Base-by-base conservation (phyloP, 768 basidiomycete genomes). In the Sporobolomyces pararoseus region DNA sequence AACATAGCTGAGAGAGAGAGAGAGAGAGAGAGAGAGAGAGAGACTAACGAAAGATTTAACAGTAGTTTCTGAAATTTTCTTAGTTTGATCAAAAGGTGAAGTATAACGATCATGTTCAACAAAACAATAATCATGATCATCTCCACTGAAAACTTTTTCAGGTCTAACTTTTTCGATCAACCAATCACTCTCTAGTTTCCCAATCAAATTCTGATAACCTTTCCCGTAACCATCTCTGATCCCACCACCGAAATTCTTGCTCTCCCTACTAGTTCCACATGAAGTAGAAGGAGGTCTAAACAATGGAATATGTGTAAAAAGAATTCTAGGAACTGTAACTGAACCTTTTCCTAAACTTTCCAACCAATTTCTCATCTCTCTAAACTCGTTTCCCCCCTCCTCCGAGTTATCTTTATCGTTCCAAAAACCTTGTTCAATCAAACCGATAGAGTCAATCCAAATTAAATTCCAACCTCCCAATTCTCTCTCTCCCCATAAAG, bases 111-210 rank as follows among this genome's bases (percentile, higher is more conserved):
- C n/a, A n/a, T 80, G 73, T 78, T 87, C 86, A 77, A 82, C 81
- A n/a, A 76, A 90, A 79, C 95, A 98, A 73, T 94, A 91, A 76
- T 97, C 95, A 78, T 96, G 93, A 77, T 97, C 93, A 79, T 97
- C 92, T 7, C 91, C 95, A 74, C 70, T 72, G 79, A 91, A 88
- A 39, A 94, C 82, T 17, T 89, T 79, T 2, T 83, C 81, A 9
- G 94, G 94, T 46, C 82, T 81, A 34, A 91, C 78, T 25, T 77
- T 81, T 44, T 86, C 81, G 57, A 96, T 81, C 32, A 97, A 76
- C 77, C 89, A 88, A 46, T 82, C 75, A 2, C 87, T 86, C 32
- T 86, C 85, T 58, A 85, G 83, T 39, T 84, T 83, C 61, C 85
- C 86, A n/a, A 95, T 83, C 42, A 86, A 84, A 72, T 95, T 96